Percentiles rank a stretch among this genome's conserved stretches.
Conservation (phyloP, 345 rosid genomes). For the Lepidium didymum region DNA sequence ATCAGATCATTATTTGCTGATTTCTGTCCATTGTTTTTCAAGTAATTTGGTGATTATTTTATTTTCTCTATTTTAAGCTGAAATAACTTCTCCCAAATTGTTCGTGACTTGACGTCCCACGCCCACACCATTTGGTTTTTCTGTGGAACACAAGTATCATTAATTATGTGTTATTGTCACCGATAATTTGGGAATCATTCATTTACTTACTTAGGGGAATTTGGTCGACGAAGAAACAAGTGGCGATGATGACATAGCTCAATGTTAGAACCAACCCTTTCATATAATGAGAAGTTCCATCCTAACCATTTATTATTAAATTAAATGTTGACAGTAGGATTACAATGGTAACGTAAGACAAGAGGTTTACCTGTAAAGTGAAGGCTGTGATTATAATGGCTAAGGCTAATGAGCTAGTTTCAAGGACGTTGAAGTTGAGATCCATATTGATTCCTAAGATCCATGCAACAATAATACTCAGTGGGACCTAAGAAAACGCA, state of each 20-base stretch:
- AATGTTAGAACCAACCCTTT: conserved; percentile 66
- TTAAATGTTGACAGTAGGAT: not conserved
- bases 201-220: conserved; percentile 42
- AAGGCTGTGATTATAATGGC: conserved; percentile 61
- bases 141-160: not conserved
- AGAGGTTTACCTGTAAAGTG: conserved; percentile 57
- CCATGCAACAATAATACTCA: conserved; percentile 66
- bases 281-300: conserved; percentile 89
- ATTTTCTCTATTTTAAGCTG: not conserved
- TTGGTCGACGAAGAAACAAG: conserved; percentile 62
- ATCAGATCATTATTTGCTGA: not conserved
- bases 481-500: conserved; percentile 47
- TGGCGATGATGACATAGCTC: conserved; percentile 65
- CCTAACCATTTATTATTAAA: conserved; percentile 34
- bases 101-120: conserved; percentile 4
- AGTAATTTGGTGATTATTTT: not conserved
- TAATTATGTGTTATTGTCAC: not conserved
- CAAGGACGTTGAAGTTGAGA: conserved; percentile 70
- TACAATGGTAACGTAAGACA: not conserved
- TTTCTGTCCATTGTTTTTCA: not conserved
- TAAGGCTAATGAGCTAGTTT: conserved; percentile 73
- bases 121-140: not conserved
- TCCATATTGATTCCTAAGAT: conserved; percentile 72
- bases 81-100: not conserved
- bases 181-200: not conserved